Base-by-base conservation (phyloP, 495 filamentous ascomycete genomes). In the Aspergillus cavernicola region DNA sequence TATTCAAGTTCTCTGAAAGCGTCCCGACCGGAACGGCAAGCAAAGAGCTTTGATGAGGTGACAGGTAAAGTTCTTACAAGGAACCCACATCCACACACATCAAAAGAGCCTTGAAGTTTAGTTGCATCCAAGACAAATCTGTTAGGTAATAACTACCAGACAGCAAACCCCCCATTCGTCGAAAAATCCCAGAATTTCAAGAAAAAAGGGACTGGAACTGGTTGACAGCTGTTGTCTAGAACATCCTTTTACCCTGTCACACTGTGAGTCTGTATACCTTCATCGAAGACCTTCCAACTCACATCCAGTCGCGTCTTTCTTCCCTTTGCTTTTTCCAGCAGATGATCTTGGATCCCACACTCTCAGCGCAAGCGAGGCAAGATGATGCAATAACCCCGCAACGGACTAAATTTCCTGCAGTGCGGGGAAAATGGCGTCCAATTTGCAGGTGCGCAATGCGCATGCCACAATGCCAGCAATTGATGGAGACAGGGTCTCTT, bases 81-180 rank as follows among this genome's bases (percentile, higher is more conserved):
- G 32, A 28, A 41, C 15, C 35, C 38, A 20, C 13, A 20, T 16
- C 36, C 36, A 18, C 19, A 15, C n/a, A 16, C 36, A 39, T 18
- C 15, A n/a, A n/a, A 28, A 28, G 24, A 28, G 24, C 9, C 24
- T 15, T 16, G 29, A 44, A 11, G 11, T 31, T 29, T 45, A 52
- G 57, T 42, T 37, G 42, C 36, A 23, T 32, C 23, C 38, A 22
- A 20, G 10, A 16, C 9, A 38, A 64, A 62, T 44, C 53, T 59
- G 59, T 73, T 73, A 73, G 63, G 68, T 73, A 71, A 73, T 73
- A 58, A 54, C 62, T 65, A 64, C 43, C 52, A 36, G 32, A 47
- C 52, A 42, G 45, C 19, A 24, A 33, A 38, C 42, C 56, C 49
- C 42, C 61, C 52, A 73, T 73, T 73, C 65, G 70, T 46, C 45